Percentiles rank a stretch among this genome's conserved stretches.
Conservation (phyloP, 2,329 filamentous ascomycete species). For the Beauveria scarabaeidicola region DNA sequence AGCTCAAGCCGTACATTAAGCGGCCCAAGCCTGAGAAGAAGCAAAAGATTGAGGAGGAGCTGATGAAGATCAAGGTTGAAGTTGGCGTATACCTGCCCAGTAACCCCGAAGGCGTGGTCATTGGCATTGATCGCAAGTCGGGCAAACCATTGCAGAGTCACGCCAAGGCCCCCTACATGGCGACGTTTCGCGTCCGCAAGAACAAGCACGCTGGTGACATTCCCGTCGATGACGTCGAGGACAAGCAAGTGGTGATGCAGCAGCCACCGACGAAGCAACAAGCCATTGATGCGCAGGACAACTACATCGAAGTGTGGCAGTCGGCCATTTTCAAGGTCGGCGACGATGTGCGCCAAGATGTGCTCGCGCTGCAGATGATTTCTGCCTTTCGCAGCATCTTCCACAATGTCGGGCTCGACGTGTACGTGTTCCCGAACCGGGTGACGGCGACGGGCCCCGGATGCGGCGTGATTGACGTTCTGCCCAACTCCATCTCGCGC, state of each 20-base stretch:
- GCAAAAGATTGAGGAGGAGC: slow-evolving; percentile 96
- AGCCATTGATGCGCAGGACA: slow-evolving; percentile 26
- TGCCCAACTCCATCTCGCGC: slow-evolving; percentile 94
- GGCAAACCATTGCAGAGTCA: slow-evolving; percentile 96
- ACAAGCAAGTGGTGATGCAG: slow-evolving; percentile 5
- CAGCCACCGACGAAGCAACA: background rate
- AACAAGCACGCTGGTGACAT: slow-evolving; percentile 45
- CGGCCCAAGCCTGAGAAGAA: slow-evolving; percentile 93
- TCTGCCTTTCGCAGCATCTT: slow-evolving; percentile 96
- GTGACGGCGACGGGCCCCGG: slow-evolving; percentile 96
- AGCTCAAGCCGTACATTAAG: slow-evolving; percentile 89
- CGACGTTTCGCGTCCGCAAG: slow-evolving; percentile 94
- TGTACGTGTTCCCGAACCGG: slow-evolving; percentile 93
- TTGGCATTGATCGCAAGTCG: slow-evolving; percentile 96
- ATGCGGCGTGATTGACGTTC: slow-evolving; percentile 94
- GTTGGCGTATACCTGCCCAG: slow-evolving; percentile 95
- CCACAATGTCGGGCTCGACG: slow-evolving; percentile 86
- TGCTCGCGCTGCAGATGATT: slow-evolving; percentile 95
- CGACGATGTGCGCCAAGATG: slow-evolving; percentile 95
- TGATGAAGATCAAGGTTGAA: slow-evolving; percentile 94
- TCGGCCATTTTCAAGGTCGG: slow-evolving; percentile 99
- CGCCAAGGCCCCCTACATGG: slow-evolving; percentile 98
- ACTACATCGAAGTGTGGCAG: slow-evolving; percentile 91
- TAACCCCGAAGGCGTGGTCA: slow-evolving; percentile 93
- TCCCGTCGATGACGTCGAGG: slow-evolving; percentile 39